phyloP scores from a whole-genome alignment of 1,284 basidiomycete genomes.

The Neonothopanus nambi region DNA sequence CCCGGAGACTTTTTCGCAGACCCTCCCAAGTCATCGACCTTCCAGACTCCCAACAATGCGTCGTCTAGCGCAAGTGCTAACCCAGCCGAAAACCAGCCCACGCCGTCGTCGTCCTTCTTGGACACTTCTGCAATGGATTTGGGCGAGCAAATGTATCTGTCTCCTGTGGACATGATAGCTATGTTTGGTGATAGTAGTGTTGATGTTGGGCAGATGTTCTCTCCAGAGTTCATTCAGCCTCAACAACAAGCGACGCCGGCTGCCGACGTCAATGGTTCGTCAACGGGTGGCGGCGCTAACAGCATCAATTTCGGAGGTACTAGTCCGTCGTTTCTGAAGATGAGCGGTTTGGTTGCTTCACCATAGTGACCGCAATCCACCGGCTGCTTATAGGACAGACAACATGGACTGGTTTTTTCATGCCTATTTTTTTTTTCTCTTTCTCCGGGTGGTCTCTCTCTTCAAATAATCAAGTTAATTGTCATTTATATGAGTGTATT shows the following conservation, averaged over 20 bases:
- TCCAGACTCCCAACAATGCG: slow-evolving; percentile 6
- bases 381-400: neutral
- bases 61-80: slow-evolving; percentile 11
- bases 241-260: neutral
- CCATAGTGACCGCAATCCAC: neutral
- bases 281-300: neutral
- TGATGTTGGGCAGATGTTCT: slow-evolving; percentile 31
- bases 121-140: slow-evolving; percentile 28
- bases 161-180: slow-evolving; percentile 44
- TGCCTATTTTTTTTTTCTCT: neutral
- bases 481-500: no score
- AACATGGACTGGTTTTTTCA: no score
- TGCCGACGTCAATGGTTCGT: neutral
- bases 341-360: neutral
- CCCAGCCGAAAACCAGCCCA: neutral
- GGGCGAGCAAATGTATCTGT: slow-evolving; percentile 44
- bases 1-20: slow-evolving; percentile 62
- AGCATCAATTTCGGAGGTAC: no score
- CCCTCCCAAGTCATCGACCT: slow-evolving; percentile 18
- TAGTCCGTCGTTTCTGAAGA: neutral
- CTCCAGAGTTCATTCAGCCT: slow-evolving; percentile 26
- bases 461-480: neutral
- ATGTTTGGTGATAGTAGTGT: slow-evolving; percentile 37
- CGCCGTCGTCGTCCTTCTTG: slow-evolving; percentile 4
- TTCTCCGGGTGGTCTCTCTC: neutral